Base-by-base conservation (phyloP, 257 asterid genomes). In the Ilex aquifolium region DNA sequence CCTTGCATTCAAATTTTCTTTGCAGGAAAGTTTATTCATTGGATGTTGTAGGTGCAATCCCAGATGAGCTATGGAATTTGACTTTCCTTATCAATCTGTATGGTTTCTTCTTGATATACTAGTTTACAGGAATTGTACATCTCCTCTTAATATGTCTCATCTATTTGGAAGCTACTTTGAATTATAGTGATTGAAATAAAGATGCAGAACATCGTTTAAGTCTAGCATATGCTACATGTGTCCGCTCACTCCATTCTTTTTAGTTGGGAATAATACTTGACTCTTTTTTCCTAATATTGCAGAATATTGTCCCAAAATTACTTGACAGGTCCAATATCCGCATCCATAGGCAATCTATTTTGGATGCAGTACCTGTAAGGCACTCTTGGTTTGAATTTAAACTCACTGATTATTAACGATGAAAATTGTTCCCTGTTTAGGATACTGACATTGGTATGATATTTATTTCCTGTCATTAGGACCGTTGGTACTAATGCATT, bases 291-390 rank as follows among this genome's bases (percentile, higher is more conserved):
- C 57, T 49, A 44, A 56, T 40, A 57, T 51, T 74, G 72, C 85
- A 86, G 97, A 66, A 60, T 82, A 61, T 69, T 89, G 76, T 76
- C 16, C 4, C 79, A 74, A 71, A 89, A 89, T 78, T 81, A 63
- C 67, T 75, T 90, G 67, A 81, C 83, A 5, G 95, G 95, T 71
- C 78, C 79, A 12, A 21, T 90, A 15, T 70, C 95, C 44, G 69
- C 91, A 57, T 76, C 83, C 32, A 65, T 87, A 57, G 83, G 75
- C 64, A 79, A 76, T 57, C 79, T 90, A 60, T 76, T 72, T 80
- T 79, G 88, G 3, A 65, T 87, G 95, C 86, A 81, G 67, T 79
- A 73, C 72, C 49, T 90, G 97, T 90, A 79, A 66, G 85, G 44
- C 57, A 27, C 31, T 57, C 57, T 57, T 48, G 44, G 29, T 42